These are phyloP conservation scores for Pseudoscleropodium purum DNA, from an alignment of 225 moss, liverwort and hornwort species.

Conservation along the genomic window DNA sequence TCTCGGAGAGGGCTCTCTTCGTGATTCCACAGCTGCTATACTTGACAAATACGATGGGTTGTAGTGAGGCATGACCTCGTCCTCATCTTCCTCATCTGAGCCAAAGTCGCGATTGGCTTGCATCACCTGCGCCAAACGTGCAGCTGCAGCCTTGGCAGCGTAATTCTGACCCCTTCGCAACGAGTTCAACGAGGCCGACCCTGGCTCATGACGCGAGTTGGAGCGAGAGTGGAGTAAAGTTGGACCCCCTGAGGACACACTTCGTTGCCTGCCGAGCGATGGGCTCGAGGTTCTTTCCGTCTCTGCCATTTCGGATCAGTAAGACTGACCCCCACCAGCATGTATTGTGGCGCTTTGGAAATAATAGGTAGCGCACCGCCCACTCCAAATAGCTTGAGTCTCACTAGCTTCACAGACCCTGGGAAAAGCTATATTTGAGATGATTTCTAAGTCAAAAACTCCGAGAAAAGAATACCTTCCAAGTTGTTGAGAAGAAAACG, in stretches of 20 bases:
- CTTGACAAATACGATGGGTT: slow-evolving; percentile 24
- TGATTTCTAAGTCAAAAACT: background rate
- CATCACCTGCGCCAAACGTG: slow-evolving; percentile 94
- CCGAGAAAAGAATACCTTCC: background rate
- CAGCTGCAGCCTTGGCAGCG: slow-evolving; percentile 74
- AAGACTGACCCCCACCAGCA: background rate
- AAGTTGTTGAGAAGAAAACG: background rate
- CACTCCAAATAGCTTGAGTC: background rate
- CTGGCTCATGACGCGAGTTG: slow-evolving; percentile 3
- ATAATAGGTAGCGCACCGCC: background rate
- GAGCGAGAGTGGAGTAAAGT: slow-evolving; percentile 20
- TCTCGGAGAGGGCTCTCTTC: slow-evolving; percentile 35
- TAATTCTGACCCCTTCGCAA: slow-evolving; percentile 56
- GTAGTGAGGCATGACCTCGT: slow-evolving; percentile 61
- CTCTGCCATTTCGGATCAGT: slow-evolving; percentile 16
- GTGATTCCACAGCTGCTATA: background rate
- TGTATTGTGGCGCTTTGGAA: background rate
- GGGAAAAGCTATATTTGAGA: background rate
- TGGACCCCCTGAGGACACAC: background rate
- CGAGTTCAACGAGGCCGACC: slow-evolving; percentile 22
- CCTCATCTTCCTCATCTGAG: slow-evolving; percentile 77
- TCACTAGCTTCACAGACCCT: background rate
- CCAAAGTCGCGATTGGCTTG: slow-evolving; percentile 57
- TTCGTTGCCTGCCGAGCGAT: slow-evolving; percentile 35
- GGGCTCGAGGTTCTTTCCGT: slow-evolving; percentile 32